A percentile compares a stretch with the other conserved stretches of the same genome.
These are phyloP conservation scores for Hymenoscyphus albidus DNA, from an alignment of 2,329 filamentous ascomycete species.

Conservation along the genomic window DNA sequence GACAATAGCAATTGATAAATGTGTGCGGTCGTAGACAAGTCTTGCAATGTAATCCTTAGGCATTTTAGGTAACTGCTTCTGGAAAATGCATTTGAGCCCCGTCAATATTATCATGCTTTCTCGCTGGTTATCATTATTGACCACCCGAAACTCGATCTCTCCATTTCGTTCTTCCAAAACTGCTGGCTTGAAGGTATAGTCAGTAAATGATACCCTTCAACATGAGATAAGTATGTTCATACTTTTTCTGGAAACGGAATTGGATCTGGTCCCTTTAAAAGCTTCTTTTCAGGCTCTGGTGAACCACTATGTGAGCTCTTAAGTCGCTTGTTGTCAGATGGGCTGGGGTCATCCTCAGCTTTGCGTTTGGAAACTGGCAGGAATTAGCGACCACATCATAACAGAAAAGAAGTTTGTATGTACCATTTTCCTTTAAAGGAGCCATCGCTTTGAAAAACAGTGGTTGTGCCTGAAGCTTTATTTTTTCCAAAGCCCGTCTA, in stretches of 20 bases:
- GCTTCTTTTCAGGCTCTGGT: slow-evolving; percentile 44
- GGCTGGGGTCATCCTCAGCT: slow-evolving; percentile 62
- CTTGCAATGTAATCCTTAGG: slow-evolving; percentile 98
- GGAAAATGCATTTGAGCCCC: slow-evolving; percentile 94
- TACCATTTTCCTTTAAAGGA: slow-evolving; percentile 28
- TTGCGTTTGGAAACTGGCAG: slow-evolving; percentile 58
- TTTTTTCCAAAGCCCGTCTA: not conserved
- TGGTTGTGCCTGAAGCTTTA: not conserved
- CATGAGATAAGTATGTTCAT: slow-evolving; percentile 16
- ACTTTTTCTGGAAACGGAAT: slow-evolving; percentile 91
- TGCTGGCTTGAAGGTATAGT: slow-evolving; percentile 56
- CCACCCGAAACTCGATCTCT: slow-evolving; percentile 94
- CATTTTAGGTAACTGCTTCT: slow-evolving; percentile 98
- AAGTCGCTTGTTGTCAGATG: slow-evolving; percentile 60
- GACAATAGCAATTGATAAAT: slow-evolving; percentile 94
- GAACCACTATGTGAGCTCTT: slow-evolving; percentile 48
- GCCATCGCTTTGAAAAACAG: slow-evolving; percentile 22
- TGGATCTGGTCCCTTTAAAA: slow-evolving; percentile 51
- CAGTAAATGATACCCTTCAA: slow-evolving; percentile 27
- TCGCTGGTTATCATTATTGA: slow-evolving; percentile 88
- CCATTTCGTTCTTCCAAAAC: slow-evolving; percentile 91
- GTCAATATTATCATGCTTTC: slow-evolving; percentile 93
- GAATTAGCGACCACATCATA: not conserved
- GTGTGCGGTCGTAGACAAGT: slow-evolving; percentile 93
- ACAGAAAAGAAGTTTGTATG: not conserved